Percentiles rank a stretch among this genome's conserved stretches.
Evolutionary conservation across 1,284 basidiomycete genomes (phyloP).

Genomic region (Cryptococcus deneoformans): DNA sequence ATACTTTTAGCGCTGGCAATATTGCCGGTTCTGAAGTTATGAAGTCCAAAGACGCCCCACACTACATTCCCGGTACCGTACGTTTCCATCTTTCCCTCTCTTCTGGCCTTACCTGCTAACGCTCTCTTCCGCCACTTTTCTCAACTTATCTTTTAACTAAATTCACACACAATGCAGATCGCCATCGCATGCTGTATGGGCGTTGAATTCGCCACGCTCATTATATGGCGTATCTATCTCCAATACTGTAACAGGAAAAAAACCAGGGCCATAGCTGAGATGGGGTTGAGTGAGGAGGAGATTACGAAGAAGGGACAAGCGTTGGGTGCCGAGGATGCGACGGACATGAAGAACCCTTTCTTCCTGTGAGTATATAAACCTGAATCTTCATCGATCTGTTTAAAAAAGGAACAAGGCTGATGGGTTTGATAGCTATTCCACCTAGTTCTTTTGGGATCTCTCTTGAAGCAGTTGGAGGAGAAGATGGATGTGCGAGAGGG

Average conservation of each 20-base stretch:
- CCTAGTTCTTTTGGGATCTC: too few species aligned
- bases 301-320: slow-evolving; percentile 23
- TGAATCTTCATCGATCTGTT: too few species aligned
- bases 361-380: slow-evolving; percentile 16
- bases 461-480: too few species aligned
- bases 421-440: too few species aligned
- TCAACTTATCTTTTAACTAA: too few species aligned
- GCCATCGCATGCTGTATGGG: slow-evolving; percentile 25
- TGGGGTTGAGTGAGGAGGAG: slow-evolving; percentile 7
- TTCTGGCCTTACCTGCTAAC: too few species aligned
- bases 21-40: slow-evolving; percentile 30
- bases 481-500: slow-evolving; percentile 45
- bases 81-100: neutral
- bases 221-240: slow-evolving; percentile 24
- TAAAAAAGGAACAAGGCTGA: too few species aligned
- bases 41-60: slow-evolving; percentile 36
- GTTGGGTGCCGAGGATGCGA: slow-evolving; percentile 23
- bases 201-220: slow-evolving; percentile 18
- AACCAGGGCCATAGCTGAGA: neutral
- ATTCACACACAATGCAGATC: too few species aligned
- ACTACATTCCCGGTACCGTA: slow-evolving; percentile 28
- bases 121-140: neutral
- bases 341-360: slow-evolving; percentile 26
- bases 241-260: slow-evolving; percentile 16
- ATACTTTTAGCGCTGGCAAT: slow-evolving; percentile 6